A percentile compares a stretch with the other conserved stretches of the same genome.
These are phyloP conservation scores for Knufia fluminis DNA, from an alignment of 2,329 filamentous ascomycete genomes.

Conservation along the genomic window DNA sequence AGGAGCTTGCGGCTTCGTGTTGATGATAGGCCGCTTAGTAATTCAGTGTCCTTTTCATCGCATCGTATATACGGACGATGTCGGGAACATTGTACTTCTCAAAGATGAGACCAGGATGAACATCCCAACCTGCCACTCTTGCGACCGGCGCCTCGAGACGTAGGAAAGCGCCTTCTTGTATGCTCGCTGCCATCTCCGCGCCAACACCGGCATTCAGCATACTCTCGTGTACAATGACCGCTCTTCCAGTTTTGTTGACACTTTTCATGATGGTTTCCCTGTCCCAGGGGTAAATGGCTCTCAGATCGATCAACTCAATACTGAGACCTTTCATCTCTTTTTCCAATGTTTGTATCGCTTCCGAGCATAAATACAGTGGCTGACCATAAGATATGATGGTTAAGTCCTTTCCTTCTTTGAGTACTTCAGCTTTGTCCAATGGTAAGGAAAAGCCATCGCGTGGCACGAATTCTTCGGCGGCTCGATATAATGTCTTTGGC, in stretches of 20 bases:
- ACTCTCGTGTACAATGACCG: constrained; percentile 82
- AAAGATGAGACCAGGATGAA: constrained; percentile 68
- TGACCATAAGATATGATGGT: constrained; percentile 86
- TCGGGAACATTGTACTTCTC: constrained; percentile 79
- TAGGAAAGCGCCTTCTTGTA: constrained; percentile 80
- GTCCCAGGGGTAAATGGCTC: constrained; percentile 90
- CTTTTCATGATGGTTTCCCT: constrained; percentile 69
- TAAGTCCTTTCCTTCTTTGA: constrained; percentile 70
- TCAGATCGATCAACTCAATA: constrained; percentile 76
- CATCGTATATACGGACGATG: constrained; percentile 66
- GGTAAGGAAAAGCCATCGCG: constrained; percentile 72
- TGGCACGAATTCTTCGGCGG: constrained; percentile 85
- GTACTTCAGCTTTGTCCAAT: constrained; percentile 71
- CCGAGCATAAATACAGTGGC: constrained; percentile 72
- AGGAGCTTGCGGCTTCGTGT: too few species aligned
- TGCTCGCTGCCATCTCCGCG: constrained; percentile 77
- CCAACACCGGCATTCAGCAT: constrained; percentile 86
- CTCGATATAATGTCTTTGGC: constrained; percentile 85
- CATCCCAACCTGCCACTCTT: constrained; percentile 82
- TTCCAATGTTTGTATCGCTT: constrained; percentile 66
- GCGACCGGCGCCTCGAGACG: constrained; percentile 76
- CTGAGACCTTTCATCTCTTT: constrained; percentile 61
- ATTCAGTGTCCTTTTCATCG: constrained; percentile 56
- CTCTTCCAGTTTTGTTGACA: constrained; percentile 76
- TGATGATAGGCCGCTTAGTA: too few species aligned